phyloP scores from a whole-genome alignment of 2,329 filamentous ascomycete genomes.

The Tolypocladium ophioglossoides region DNA sequence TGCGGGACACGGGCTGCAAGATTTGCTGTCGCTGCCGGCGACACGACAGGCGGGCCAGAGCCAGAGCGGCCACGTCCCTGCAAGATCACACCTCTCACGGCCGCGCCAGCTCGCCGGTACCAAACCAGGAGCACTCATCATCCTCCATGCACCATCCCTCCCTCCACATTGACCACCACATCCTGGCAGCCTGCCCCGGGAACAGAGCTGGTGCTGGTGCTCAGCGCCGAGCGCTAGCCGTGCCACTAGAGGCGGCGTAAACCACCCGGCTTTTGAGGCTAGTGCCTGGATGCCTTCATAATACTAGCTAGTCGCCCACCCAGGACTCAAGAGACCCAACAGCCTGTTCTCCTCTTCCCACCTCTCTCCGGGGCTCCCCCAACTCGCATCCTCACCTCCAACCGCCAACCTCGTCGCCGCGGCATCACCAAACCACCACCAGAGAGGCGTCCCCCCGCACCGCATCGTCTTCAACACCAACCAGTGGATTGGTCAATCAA shows the following conservation, averaged over 20 bases:
- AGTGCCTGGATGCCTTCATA: slow-evolving; percentile 18
- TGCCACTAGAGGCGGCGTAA: slow-evolving; percentile 16
- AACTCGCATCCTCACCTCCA: not conserved
- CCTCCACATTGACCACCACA: not conserved
- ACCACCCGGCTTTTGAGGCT: slow-evolving; percentile 12
- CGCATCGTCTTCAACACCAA: not conserved
- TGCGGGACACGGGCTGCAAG: not conserved
- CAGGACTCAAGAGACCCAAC: not conserved
- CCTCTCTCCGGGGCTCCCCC: not conserved
- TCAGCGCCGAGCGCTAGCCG: slow-evolving; percentile 5
- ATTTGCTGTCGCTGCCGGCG: not conserved
- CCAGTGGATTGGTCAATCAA: not conserved
- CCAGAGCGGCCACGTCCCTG: not conserved
- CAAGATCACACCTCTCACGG: not conserved
- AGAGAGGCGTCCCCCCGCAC: not conserved
- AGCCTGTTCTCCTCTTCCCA: not conserved
- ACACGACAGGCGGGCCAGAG: not conserved
- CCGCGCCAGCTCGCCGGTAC: not conserved
- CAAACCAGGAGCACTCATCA: not conserved
- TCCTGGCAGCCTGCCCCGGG: not conserved
- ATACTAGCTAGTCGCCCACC: not conserved
- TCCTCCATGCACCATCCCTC: not conserved
- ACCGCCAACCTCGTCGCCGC: not conserved
- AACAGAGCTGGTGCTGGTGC: too few relatives aligned
- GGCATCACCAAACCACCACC: not conserved